These are phyloP conservation scores for Eleusine coracana DNA, from an alignment of 176 grass and related monocot genomes.

Conservation along the genomic window DNA sequence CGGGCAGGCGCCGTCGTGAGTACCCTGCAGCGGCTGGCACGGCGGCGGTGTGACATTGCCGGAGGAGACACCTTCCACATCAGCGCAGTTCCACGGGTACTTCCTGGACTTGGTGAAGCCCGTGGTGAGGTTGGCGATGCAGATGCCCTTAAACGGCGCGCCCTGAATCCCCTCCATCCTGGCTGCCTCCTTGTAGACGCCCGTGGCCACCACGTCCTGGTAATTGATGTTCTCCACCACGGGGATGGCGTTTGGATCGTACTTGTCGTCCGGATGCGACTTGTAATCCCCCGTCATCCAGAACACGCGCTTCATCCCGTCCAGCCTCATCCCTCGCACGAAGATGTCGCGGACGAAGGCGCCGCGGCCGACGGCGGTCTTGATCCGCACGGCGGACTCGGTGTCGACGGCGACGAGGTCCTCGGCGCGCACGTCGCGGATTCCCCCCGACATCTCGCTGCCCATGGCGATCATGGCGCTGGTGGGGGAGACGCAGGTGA, in stretches of 20 bases:
- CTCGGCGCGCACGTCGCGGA: slow-evolving; percentile 83
- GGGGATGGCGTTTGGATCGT: slow-evolving; percentile 70
- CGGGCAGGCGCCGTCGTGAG: slow-evolving; percentile 46
- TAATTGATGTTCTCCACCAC: slow-evolving; percentile 77
- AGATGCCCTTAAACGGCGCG: slow-evolving; percentile 66
- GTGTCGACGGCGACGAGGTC: slow-evolving; percentile 75
- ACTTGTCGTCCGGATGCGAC: slow-evolving; percentile 77
- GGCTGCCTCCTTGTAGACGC: slow-evolving; percentile 57
- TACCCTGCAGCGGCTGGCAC: slow-evolving; percentile 52
- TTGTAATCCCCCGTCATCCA: slow-evolving; percentile 94
- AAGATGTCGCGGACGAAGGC: slow-evolving; percentile 75
- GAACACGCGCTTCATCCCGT: slow-evolving; percentile 84
- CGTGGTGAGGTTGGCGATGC: slow-evolving; percentile 78
- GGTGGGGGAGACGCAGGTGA: slow-evolving; percentile 89
- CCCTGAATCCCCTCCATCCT: slow-evolving; percentile 76
- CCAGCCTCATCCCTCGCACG: slow-evolving; percentile 62
- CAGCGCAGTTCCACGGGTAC: slow-evolving; percentile 67
- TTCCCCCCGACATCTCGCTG: slow-evolving; percentile 98
- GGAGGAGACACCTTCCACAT: slow-evolving; percentile 71
- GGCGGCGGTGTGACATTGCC: slow-evolving; percentile 59
- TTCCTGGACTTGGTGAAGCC: slow-evolving; percentile 64
- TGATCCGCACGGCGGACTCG: slow-evolving; percentile 91
- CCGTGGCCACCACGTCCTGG: slow-evolving; percentile 79
- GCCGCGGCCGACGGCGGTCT: slow-evolving; percentile 73
- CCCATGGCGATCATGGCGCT: slow-evolving; percentile 86